Evolutionary conservation across 495 filamentous ascomycete species (phyloP).

Genomic region (Daldinia grandis): DNA sequence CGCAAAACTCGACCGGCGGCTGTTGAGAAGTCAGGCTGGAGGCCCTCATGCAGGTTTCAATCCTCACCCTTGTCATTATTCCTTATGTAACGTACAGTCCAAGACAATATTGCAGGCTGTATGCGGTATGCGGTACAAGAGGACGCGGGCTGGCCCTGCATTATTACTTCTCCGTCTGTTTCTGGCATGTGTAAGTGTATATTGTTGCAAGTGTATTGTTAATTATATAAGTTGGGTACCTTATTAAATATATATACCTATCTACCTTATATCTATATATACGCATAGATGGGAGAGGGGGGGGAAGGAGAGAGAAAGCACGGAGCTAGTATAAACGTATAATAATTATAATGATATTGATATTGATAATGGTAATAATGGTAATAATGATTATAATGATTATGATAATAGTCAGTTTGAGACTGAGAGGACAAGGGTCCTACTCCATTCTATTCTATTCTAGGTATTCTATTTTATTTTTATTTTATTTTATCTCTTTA

Average conservation of each 20-base stretch:
- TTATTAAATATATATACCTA: too few relatives aligned
- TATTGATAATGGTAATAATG: too few relatives aligned
- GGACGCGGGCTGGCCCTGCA: neutral
- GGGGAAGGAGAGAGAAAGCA: too few relatives aligned
- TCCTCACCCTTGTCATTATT: neutral
- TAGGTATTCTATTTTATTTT: neutral
- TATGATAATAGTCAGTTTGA: too few relatives aligned
- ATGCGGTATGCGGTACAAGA: neutral
- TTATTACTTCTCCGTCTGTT: neutral
- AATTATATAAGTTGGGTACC: too few relatives aligned
- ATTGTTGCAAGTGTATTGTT: neutral
- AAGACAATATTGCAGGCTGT: neutral
- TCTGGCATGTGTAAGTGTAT: neutral
- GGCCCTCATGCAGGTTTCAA: neutral
- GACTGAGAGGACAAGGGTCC: too few relatives aligned
- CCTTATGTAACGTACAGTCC: neutral
- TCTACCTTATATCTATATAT: too few relatives aligned
- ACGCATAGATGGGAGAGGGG: too few relatives aligned
- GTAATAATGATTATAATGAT: too few relatives aligned
- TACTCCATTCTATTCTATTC: neutral
- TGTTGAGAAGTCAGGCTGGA: conserved; percentile 1
- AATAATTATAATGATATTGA: too few relatives aligned
- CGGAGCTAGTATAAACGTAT: neutral
- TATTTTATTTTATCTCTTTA: neutral
- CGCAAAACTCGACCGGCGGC: conserved; percentile 4